These are phyloP conservation scores for Suhomyces bribrorum DNA, from an alignment of 1,139 yeast genomes.

Conservation along the genomic window DNA sequence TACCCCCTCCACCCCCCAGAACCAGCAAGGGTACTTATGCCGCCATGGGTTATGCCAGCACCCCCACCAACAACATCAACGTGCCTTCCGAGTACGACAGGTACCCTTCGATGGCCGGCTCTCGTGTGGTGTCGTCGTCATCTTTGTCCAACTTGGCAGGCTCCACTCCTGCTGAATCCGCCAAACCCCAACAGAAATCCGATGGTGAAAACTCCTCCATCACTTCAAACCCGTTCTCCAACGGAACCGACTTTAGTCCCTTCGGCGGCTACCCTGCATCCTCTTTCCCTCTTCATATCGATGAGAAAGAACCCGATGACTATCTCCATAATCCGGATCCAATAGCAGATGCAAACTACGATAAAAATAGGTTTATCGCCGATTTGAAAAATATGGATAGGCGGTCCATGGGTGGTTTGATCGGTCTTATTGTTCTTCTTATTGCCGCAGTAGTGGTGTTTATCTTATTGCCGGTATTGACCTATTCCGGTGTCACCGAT, in stretches of 20 bases:
- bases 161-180: slow-evolving; percentile 20
- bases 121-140: slow-evolving; percentile 48
- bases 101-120: slow-evolving; percentile 54
- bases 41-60: slow-evolving; percentile 6
- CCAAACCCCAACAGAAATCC: slow-evolving; percentile 16
- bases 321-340: slow-evolving; percentile 36
- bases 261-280: slow-evolving; percentile 36
- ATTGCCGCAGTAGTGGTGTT: slow-evolving; percentile 26
- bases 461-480: slow-evolving; percentile 29
- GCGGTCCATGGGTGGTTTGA: slow-evolving; percentile 25
- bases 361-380: slow-evolving; percentile 25
- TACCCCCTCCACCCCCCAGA: slow-evolving; percentile 10
- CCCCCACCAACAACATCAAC: slow-evolving; percentile 21
- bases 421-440: slow-evolving; percentile 23
- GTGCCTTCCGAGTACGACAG: slow-evolving; percentile 60
- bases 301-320: slow-evolving; percentile 34
- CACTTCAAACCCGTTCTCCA: slow-evolving; percentile 17
- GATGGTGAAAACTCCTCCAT: slow-evolving; percentile 16
- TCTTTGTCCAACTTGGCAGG: slow-evolving; percentile 27
- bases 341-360: slow-evolving; percentile 32
- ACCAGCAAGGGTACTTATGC: slow-evolving; percentile 5
- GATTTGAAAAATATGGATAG: slow-evolving; percentile 29
- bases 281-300: slow-evolving; percentile 31
- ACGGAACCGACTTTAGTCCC: slow-evolving; percentile 24
- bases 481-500: slow-evolving; percentile 25